phyloP scores from a whole-genome alignment of 495 filamentous ascomycete species.

The Penicillium cinerascens region DNA sequence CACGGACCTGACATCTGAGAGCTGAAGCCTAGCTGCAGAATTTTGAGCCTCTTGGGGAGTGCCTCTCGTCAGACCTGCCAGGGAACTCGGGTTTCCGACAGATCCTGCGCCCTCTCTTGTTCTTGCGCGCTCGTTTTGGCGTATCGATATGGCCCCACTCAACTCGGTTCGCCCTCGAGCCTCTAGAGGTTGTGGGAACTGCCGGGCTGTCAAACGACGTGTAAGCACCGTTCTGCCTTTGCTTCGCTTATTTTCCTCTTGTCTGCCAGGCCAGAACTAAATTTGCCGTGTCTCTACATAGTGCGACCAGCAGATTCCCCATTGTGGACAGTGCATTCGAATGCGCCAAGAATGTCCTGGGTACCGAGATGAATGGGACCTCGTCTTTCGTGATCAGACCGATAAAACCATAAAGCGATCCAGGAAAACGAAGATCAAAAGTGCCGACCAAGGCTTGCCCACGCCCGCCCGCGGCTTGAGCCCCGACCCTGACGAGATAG shows the following conservation, averaged over 20 bases:
- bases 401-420: slow-evolving; percentile 24
- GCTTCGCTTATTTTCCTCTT: not conserved
- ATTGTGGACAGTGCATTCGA: slow-evolving; percentile 32
- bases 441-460: not conserved
- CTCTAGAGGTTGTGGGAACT: slow-evolving; percentile 8
- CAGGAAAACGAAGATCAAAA: slow-evolving; percentile 9
- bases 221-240: not conserved
- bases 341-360: slow-evolving; percentile 21
- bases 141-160: not conserved
- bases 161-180: not conserved
- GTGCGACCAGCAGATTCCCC: slow-evolving; percentile 28
- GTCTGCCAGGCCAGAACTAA: not conserved
- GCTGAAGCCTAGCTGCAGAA: too few species aligned
- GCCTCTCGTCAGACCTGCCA: too few species aligned
- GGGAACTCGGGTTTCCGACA: not conserved
- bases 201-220: slow-evolving; percentile 7
- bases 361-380: slow-evolving; percentile 36
- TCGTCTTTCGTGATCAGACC: slow-evolving; percentile 46
- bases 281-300: slow-evolving; percentile 1
- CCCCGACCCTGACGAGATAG: slow-evolving; percentile 22
- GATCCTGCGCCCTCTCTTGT: not conserved
- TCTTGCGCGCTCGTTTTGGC: not conserved
- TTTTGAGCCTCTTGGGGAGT: too few species aligned
- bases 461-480: slow-evolving; percentile 4
- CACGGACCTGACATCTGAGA: too few species aligned